Evolutionary conservation across 768 basidiomycete species (phyloP).

Genomic region (Psilocybe sp.): DNA sequence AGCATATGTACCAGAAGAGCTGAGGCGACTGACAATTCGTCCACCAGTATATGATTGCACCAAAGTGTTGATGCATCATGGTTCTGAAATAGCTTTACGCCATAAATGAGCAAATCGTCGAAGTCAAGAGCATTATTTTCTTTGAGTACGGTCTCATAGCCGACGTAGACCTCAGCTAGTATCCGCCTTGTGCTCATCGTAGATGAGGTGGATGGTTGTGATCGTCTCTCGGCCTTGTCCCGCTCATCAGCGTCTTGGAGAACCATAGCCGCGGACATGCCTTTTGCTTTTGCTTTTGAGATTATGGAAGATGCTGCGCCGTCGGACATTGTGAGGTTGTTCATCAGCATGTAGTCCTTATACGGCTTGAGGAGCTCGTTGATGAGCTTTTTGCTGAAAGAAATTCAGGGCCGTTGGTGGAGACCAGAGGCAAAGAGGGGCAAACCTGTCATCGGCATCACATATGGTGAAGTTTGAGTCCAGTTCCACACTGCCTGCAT

Average conservation of each 20-base stretch:
- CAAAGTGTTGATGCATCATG: conserved; percentile 49
- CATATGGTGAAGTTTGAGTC: conserved; percentile 78
- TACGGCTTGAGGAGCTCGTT: conserved; percentile 55
- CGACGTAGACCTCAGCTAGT: conserved; percentile 52
- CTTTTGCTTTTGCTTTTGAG: conserved; percentile 74
- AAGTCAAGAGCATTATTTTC: conserved; percentile 79
- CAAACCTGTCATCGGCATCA: conserved; percentile 75
- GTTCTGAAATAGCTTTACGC: conserved; percentile 58
- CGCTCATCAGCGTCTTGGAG: conserved; percentile 20
- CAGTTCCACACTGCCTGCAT: conserved; percentile 56
- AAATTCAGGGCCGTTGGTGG: conserved; percentile 3
- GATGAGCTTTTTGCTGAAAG: conserved; percentile 65
- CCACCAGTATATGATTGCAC: conserved; percentile 72
- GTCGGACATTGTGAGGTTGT: conserved; percentile 54
- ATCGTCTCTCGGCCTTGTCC: conserved; percentile 2
- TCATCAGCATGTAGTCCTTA: conserved; percentile 41
- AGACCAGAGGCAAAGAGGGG: not conserved
- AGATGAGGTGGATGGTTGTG: conserved; percentile 9
- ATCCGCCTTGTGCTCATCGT: conserved; percentile 32
- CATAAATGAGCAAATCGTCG: conserved; percentile 78
- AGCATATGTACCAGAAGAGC: not conserved
- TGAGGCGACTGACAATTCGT: conserved; percentile 68
- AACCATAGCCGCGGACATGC: conserved; percentile 50
- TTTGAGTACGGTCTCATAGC: conserved; percentile 62
- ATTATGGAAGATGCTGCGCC: conserved; percentile 56